These are phyloP conservation scores for Aegilops umbellulata DNA, from an alignment of 176 grass and related monocot genomes.

Conservation along the genomic window DNA sequence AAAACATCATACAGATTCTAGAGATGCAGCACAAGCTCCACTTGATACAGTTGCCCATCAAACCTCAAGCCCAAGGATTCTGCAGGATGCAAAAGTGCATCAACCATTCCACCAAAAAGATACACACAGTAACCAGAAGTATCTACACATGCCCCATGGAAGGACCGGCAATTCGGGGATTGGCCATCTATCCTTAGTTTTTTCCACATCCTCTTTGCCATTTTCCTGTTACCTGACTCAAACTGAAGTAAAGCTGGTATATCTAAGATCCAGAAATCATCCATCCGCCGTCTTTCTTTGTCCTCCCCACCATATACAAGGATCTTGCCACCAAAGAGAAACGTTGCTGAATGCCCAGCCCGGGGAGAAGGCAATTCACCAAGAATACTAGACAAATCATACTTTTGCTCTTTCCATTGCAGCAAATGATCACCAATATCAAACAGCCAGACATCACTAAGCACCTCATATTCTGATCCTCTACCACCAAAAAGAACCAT, in stretches of 20 bases:
- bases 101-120: slow-evolving; percentile 88
- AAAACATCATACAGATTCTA: slow-evolving; percentile 41
- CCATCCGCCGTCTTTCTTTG: slow-evolving; percentile 64
- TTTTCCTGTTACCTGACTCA: slow-evolving; percentile 53
- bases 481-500: slow-evolving; percentile 91
- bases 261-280: slow-evolving; percentile 97
- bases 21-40: slow-evolving; percentile 63
- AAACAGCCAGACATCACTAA: slow-evolving; percentile 96
- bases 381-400: slow-evolving; percentile 50
- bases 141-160: slow-evolving; percentile 82
- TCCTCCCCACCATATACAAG: slow-evolving; percentile 96
- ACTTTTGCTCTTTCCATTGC: slow-evolving; percentile 88
- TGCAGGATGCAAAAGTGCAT: slow-evolving; percentile 47
- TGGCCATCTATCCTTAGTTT: slow-evolving; percentile 66
- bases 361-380: slow-evolving; percentile 74
- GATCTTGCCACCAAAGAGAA: slow-evolving; percentile 72
- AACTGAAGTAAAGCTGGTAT: slow-evolving; percentile 46
- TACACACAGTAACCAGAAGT: slow-evolving; percentile 65
- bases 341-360: slow-evolving; percentile 84
- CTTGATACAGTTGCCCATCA: slow-evolving; percentile 74
- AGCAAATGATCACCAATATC: slow-evolving; percentile 52
- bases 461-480: slow-evolving; percentile 78
- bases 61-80: slow-evolving; percentile 63
- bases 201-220: slow-evolving; percentile 70
- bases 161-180: slow-evolving; percentile 65